phyloP scores from a whole-genome alignment of 2,329 filamentous ascomycete species.

The Colletotrichum tabaci region DNA sequence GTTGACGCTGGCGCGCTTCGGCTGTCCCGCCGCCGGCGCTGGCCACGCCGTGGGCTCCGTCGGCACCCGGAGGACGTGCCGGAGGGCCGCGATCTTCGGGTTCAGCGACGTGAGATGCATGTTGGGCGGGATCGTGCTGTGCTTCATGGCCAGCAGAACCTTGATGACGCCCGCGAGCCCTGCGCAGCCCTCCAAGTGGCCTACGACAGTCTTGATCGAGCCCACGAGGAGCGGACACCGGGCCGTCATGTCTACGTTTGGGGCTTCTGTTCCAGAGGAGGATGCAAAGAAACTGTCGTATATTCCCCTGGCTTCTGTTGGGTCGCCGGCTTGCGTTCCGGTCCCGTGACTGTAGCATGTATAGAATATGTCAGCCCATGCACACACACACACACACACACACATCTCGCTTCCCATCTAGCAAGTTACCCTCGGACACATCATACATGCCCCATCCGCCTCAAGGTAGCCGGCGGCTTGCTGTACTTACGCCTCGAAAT shows the following conservation, averaged over 20 bases:
- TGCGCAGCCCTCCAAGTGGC: constrained; percentile 47
- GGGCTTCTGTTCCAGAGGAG: neutral
- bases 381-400: no score
- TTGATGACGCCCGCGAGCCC: constrained; percentile 36
- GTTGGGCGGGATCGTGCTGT: constrained; percentile 27
- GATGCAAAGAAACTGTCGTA: constrained; percentile 40
- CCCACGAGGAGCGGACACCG: constrained; percentile 45
- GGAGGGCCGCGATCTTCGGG: constrained; percentile 29
- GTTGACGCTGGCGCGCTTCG: constrained; percentile 54
- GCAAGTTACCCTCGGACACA: no score
- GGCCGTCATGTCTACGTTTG: no score
- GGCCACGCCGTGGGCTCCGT: constrained; percentile 47
- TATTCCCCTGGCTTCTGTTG: constrained; percentile 60
- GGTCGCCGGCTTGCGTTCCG: constrained; percentile 63
- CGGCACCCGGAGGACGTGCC: constrained; percentile 45
- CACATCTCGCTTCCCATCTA: neutral
- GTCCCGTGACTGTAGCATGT: constrained; percentile 53
- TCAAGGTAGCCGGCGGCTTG: no score
- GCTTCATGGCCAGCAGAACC: constrained; percentile 14
- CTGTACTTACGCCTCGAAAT: constrained; percentile 59
- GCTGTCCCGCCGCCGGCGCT: constrained; percentile 31
- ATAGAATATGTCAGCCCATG: neutral
- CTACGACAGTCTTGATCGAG: constrained; percentile 48
- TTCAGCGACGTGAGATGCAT: constrained; percentile 40
- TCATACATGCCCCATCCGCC: no score